Evolutionary conservation across 345 rosid species (phyloP), one percentile per base, ranked within the genome.

Genomic region (Eutrema japonicum): DNA sequence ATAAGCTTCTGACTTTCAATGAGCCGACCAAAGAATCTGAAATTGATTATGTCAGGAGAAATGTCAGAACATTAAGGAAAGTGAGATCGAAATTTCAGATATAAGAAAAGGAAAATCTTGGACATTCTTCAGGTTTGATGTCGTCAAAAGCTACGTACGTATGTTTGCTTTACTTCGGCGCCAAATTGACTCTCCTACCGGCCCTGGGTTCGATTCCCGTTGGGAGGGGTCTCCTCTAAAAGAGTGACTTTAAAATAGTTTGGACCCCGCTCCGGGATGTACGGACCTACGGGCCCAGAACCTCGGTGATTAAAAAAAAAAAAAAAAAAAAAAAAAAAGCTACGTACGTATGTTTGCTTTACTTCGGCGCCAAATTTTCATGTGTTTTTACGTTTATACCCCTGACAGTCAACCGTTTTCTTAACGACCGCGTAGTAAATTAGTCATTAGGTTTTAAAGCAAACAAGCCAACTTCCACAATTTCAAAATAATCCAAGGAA

Each of bases 11-110:
- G 65, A 71, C 75, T 71, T 60, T 60, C 4, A 29, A 61, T 36
- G 18, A 51, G 43, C 76, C 76, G 76, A 62, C 68, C 68, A 61
- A 71, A 71, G 33, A 49, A 61, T 61, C 26, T 40, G n/a, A 59
- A 70, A 48, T 32, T 41, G 60, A 50, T 22, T 22, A 22, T 71
- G 6, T 71, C 67, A 49, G 29, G 2, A 40, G 33, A 50, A 61
- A 61, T 14, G 12, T 60, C 52, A 16, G 55, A 71, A 45, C 26
- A 37, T 29, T 7, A 42, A 40, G 43, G 68, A 50, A 71, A 71
- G 5, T 71, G 29, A 22, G 56, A 40, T 47, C 42, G 29, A 71
- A 71, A 60, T 57, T 46, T 71, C 68, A 10, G 75, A 60, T 8
- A 10, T 4, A 8, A 26, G 8, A 10, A 40, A 43, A 43, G 38